Percentiles rank a stretch among this genome's conserved stretches.
phyloP scores from a whole-genome alignment of 2,329 filamentous ascomycete genomes.

The Colletotrichum limetticola region DNA sequence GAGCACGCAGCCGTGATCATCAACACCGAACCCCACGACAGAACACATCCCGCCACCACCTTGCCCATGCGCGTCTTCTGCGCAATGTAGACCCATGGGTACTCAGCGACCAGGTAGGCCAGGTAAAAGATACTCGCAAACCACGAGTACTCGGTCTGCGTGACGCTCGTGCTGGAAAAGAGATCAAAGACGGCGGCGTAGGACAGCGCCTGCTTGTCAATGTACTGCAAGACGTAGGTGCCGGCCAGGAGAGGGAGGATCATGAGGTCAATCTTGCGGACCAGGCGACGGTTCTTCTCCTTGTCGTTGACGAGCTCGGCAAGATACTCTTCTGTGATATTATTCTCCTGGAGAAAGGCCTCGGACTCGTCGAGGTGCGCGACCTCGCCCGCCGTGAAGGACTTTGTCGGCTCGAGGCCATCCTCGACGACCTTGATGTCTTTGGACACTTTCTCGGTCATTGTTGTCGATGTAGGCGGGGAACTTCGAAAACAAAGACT shows the following conservation, averaged over 20 bases:
- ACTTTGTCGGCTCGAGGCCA: conserved; percentile 33
- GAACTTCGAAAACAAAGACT: not conserved
- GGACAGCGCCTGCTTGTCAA: conserved; percentile 65
- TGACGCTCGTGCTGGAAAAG: conserved; percentile 59
- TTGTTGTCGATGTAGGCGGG: not conserved
- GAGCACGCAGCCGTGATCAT: conserved; percentile 53
- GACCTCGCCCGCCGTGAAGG: conserved; percentile 25
- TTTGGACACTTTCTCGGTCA: conserved; percentile 16
- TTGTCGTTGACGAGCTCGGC: conserved; percentile 57
- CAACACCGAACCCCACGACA: conserved; percentile 50
- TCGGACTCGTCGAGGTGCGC: conserved; percentile 58
- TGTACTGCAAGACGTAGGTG: conserved; percentile 63
- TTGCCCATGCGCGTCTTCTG: conserved; percentile 49
- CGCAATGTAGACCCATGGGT: conserved; percentile 47
- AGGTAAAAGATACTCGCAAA: conserved; percentile 67
- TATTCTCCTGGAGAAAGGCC: conserved; percentile 59
- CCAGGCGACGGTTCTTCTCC: conserved; percentile 41
- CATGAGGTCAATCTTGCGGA: conserved; percentile 59
- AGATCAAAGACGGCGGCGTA: conserved; percentile 68
- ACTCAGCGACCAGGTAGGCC: conserved; percentile 56
- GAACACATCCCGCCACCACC: conserved; percentile 45
- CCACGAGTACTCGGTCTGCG: conserved; percentile 60
- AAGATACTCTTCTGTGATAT: conserved; percentile 53
- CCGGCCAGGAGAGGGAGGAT: conserved; percentile 62
- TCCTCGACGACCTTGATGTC: conserved; percentile 23